Percentiles rank a stretch among this genome's conserved stretches.
Evolutionary conservation across 202 grass and related monocot genomes (phyloP).

Genomic region (Eragrostis tef): DNA sequence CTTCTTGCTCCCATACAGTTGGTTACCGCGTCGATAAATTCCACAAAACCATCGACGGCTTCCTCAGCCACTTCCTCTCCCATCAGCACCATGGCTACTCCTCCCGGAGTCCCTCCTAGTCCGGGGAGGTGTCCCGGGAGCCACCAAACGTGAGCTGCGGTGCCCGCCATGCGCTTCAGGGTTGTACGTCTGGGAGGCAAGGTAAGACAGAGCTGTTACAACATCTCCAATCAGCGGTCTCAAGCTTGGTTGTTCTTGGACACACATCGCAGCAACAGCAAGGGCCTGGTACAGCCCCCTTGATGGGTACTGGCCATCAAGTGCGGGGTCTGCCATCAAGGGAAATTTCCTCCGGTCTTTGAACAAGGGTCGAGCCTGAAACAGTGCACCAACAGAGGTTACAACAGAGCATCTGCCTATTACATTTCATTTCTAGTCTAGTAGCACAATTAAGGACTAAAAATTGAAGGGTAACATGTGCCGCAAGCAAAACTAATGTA

Average conservation of each 20-base stretch:
- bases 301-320: conserved; percentile 60
- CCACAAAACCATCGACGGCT: background rate
- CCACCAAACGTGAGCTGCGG: conserved; percentile 21
- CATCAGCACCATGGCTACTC: background rate
- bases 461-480: background rate
- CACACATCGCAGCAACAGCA: conserved; percentile 79
- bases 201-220: conserved; percentile 72
- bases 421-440: background rate
- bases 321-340: conserved; percentile 71
- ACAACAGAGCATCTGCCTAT: background rate
- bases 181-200: conserved; percentile 63
- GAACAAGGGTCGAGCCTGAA: conserved; percentile 74
- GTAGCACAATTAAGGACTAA: background rate
- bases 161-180: conserved; percentile 45
- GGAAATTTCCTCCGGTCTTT: conserved; percentile 80
- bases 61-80: conserved; percentile 33
- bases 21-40: background rate
- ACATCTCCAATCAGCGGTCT: conserved; percentile 77
- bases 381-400: conserved; percentile 16
- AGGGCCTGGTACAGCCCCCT: conserved; percentile 82
- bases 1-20: background rate
- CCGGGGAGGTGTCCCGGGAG: conserved; percentile 53
- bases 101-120: conserved; percentile 43
- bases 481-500: conserved; percentile 6
- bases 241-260: conserved; percentile 74